phyloP scores from a whole-genome alignment of 148 eudicot genomes.

The Arctostaphylos glauca region DNA sequence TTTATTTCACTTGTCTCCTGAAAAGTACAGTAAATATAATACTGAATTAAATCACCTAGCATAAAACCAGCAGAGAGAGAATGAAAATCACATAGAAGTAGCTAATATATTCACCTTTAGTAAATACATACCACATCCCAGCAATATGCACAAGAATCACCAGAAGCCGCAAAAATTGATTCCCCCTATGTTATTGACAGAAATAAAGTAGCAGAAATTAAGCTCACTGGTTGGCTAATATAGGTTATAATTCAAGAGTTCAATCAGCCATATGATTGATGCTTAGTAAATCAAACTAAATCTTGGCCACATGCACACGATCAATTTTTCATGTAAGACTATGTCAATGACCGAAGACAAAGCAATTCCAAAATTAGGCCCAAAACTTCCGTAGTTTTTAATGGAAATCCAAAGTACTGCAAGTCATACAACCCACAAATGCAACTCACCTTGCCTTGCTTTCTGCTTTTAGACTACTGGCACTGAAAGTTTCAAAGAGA shows the following conservation, averaged over 20 bases:
- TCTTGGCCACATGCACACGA: not conserved
- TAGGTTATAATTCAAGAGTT: not conserved
- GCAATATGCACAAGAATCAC: slow-evolving; percentile 94
- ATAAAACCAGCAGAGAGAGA: not conserved
- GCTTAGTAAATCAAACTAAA: slow-evolving; percentile 6
- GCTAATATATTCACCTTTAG: slow-evolving; percentile 15
- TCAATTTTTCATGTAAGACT: not conserved
- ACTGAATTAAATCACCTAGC: not conserved
- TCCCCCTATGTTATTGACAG: slow-evolving; percentile 43
- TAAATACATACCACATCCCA: slow-evolving; percentile 88
- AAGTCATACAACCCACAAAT: not conserved
- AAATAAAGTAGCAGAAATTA: not conserved
- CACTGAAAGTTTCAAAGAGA: too few relatives aligned
- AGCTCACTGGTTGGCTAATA: not conserved
- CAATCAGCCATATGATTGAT: slow-evolving; percentile 12
- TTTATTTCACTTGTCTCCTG: slow-evolving; percentile 79
- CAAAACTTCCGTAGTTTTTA: not conserved
- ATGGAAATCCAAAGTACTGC: not conserved
- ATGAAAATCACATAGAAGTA: not conserved
- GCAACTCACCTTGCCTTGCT: not conserved
- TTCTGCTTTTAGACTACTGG: too few relatives aligned
- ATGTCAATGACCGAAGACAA: not conserved
- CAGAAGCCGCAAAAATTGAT: slow-evolving; percentile 81
- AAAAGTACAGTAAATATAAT: not conserved
- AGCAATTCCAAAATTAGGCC: not conserved